Conservation (phyloP, 371 early-diverging fungal species). For the Phascolomyces articulosus region DNA sequence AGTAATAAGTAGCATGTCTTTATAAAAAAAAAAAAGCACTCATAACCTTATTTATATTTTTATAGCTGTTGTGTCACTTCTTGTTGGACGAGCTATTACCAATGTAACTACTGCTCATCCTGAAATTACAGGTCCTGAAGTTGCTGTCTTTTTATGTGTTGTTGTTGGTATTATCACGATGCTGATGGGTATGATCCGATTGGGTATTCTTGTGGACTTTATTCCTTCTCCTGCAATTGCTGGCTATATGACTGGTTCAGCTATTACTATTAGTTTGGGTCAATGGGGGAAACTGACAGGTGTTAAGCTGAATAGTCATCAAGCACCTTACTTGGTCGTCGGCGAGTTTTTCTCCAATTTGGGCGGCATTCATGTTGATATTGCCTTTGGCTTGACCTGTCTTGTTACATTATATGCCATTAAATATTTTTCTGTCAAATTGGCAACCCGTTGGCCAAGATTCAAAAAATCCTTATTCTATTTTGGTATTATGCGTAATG, state of each 20-base stretch:
- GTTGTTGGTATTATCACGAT: constrained; percentile 58
- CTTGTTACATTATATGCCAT: constrained; percentile 35
- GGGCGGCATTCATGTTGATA: constrained; percentile 36
- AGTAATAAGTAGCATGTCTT: too few relatives aligned
- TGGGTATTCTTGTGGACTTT: constrained; percentile 83
- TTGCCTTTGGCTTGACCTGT: constrained; percentile 38
- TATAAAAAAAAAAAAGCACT: too few relatives aligned
- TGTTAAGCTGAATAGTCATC: constrained; percentile 53
- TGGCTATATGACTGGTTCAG: constrained; percentile 73
- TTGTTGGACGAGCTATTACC: constrained; percentile 64
- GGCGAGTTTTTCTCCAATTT: constrained; percentile 39
- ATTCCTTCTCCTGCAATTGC: constrained; percentile 68
- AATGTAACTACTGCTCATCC: constrained; percentile 41
- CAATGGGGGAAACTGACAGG: constrained; percentile 70
- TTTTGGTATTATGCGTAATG: constrained; percentile 41
- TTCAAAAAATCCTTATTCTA: constrained; percentile 34
- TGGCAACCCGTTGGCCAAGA: constrained; percentile 21
- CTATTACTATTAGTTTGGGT: constrained; percentile 68
- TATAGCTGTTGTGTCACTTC: constrained; percentile 71
- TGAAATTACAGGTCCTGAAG: constrained; percentile 33
- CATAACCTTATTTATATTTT: too few relatives aligned
- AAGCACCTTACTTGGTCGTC: constrained; percentile 49
- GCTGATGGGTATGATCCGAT: constrained; percentile 65
- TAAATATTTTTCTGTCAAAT: constrained; percentile 22
- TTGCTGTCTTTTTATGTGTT: constrained; percentile 53